Percentiles rank a stretch among this genome's conserved stretches.
These are phyloP conservation scores for Thielaviopsis populi DNA, from an alignment of 2,329 filamentous ascomycete species.

Conservation along the genomic window DNA sequence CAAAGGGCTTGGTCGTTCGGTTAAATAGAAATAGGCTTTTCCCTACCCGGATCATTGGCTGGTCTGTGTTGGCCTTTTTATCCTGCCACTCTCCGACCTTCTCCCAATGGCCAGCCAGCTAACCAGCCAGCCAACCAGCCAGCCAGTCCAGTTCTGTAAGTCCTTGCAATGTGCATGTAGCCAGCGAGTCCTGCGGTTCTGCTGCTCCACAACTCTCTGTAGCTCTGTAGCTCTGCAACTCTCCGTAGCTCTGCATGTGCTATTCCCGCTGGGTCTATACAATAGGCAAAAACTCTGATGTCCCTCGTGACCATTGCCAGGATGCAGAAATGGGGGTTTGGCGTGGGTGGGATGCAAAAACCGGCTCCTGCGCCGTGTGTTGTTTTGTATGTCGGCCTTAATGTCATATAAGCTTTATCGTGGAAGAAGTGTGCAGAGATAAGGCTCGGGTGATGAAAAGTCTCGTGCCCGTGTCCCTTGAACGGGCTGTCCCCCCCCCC, in stretches of 20 bases:
- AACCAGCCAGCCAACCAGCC: too few relatives aligned
- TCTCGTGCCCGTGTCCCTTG: neutral
- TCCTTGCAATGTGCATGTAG: too few relatives aligned
- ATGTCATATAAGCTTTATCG: neutral
- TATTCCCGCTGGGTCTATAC: neutral
- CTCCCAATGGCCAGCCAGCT: too few relatives aligned
- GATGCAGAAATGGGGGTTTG: neutral
- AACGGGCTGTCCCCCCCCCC: too few relatives aligned
- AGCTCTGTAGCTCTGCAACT: neutral
- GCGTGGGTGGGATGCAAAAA: neutral
- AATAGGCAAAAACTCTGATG: neutral
- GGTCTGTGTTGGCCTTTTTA: neutral
- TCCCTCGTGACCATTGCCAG: neutral
- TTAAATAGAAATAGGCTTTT: constrained; percentile 6
- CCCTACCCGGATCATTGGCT: neutral
- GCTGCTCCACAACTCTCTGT: neutral
- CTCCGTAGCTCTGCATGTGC: neutral
- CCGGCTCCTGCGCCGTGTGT: neutral
- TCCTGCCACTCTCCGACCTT: neutral
- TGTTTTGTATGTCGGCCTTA: neutral
- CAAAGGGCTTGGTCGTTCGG: neutral
- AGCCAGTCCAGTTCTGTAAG: too few relatives aligned
- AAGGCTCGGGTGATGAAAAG: neutral
- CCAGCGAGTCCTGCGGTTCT: too few relatives aligned
- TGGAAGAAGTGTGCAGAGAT: neutral